Conservation (phyloP, 176 grass and related monocot genomes). For the Tillandsia fasciculata region DNA sequence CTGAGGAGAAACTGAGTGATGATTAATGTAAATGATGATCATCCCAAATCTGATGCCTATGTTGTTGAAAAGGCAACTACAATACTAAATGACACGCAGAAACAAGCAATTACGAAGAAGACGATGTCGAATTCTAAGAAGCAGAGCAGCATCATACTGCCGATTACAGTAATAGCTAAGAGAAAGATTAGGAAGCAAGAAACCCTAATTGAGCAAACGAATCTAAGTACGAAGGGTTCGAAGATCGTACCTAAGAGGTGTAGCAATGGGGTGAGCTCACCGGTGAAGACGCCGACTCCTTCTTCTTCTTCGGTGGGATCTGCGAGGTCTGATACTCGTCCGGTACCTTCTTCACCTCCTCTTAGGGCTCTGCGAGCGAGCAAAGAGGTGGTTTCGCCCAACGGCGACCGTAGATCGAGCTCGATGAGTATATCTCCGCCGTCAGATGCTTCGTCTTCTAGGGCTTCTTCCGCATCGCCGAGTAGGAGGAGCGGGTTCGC, state of each 20-base stretch:
- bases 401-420: too few relatives aligned
- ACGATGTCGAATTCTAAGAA: background rate
- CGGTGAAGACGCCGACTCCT: too few relatives aligned
- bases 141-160: slow-evolving; percentile 7
- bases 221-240: too few relatives aligned
- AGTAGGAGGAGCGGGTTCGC: background rate
- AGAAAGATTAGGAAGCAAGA: slow-evolving; percentile 16
- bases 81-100: too few relatives aligned
- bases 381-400: too few relatives aligned
- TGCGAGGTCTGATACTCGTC: slow-evolving; percentile 3
- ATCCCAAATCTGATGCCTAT: background rate
- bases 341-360: slow-evolving; percentile 38
- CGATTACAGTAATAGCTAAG: slow-evolving; percentile 2
- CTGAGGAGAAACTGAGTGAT: too few relatives aligned
- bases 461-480: slow-evolving; percentile 19
- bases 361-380: background rate
- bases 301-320: background rate
- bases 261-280: too few relatives aligned
- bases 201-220: too few relatives aligned
- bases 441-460: background rate
- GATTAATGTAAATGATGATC: slow-evolving; percentile 7
- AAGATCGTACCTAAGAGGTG: too few relatives aligned
- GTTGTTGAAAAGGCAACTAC: too few relatives aligned
- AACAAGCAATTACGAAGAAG: background rate
- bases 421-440: too few relatives aligned